Evolutionary conservation across 768 basidiomycete species (phyloP).

Genomic region (Boletus patriciae): DNA sequence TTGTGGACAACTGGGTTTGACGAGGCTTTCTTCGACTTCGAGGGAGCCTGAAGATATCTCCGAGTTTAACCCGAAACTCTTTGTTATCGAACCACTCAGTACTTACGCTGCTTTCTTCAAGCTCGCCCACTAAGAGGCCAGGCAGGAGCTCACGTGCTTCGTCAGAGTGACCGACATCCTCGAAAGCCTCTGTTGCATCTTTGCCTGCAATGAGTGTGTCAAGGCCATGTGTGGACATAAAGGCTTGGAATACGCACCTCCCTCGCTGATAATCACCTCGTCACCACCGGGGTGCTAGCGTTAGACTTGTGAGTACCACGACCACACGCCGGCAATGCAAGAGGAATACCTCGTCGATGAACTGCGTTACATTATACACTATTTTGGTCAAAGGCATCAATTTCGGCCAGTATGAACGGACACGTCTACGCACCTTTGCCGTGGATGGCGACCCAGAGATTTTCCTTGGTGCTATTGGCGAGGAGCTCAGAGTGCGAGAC

Average conservation of each 20-base stretch:
- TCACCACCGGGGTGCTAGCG: constrained; percentile 93
- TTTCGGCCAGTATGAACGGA: background rate
- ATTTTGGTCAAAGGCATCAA: constrained; percentile 12
- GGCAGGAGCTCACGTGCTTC: constrained; percentile 88
- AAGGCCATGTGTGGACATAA: background rate
- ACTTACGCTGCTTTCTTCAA: constrained; percentile 69
- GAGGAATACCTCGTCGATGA: constrained; percentile 83
- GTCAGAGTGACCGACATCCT: constrained; percentile 99
- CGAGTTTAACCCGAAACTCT: constrained; percentile 1
- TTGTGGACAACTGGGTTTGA: constrained; percentile 40
- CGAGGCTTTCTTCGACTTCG: constrained; percentile 51
- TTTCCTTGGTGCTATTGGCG: constrained; percentile 70
- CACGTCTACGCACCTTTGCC: constrained; percentile 62
- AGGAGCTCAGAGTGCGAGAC: constrained; percentile 77
- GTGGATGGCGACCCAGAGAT: constrained; percentile 78
- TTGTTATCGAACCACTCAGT: background rate
- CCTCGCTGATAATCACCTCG: constrained; percentile 94
- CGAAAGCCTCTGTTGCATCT: constrained; percentile 97
- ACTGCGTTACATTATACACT: constrained; percentile 94
- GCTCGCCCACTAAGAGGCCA: constrained; percentile 78
- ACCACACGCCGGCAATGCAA: background rate
- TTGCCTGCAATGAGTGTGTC: constrained; percentile 56
- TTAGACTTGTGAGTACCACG: constrained; percentile 6
- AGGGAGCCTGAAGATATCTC: constrained; percentile 40
- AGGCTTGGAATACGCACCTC: constrained; percentile 55